Percentiles rank a stretch among this genome's conserved stretches.
Evolutionary conservation across 2,329 filamentous ascomycete species (phyloP).

Genomic region (Chaetomiaceae sp.): DNA sequence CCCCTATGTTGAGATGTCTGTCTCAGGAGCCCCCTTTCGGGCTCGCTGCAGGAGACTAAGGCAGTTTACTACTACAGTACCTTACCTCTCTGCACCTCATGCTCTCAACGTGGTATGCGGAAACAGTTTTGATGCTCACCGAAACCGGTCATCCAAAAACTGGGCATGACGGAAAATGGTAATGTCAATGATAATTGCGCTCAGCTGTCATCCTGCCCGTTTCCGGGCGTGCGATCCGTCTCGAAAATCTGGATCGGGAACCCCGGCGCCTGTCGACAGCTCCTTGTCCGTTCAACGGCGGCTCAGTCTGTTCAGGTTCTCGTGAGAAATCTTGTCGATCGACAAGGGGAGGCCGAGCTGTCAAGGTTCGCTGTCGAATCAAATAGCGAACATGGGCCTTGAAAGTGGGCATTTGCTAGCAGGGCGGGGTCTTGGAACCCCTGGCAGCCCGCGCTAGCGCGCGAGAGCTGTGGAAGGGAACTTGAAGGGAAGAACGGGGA

Average conservation of each 20-base stretch:
- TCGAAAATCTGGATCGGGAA: no score
- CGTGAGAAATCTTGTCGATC: constrained; percentile 7
- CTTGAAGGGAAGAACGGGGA: neutral
- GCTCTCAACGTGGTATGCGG: no score
- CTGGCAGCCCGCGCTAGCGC: constrained; percentile 2
- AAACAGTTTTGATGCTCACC: no score
- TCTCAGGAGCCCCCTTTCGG: neutral
- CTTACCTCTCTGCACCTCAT: no score
- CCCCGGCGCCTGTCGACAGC: neutral
- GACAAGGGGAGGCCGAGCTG: neutral
- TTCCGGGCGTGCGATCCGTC: no score
- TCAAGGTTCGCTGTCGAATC: constrained; percentile 4
- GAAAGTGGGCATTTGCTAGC: constrained; percentile 1
- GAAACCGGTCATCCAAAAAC: no score
- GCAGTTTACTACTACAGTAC: no score
- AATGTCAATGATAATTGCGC: no score
- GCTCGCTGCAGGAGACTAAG: no score
- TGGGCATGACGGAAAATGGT: no score
- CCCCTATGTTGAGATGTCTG: neutral
- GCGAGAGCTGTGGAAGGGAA: neutral
- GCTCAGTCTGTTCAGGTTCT: neutral
- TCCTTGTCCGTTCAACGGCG: constrained; percentile 2
- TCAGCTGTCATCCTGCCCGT: no score
- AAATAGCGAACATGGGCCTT: neutral
- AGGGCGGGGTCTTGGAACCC: constrained; percentile 7